phyloP scores from a whole-genome alignment of 129 eudicot species.

The Flaveria robusta region DNA sequence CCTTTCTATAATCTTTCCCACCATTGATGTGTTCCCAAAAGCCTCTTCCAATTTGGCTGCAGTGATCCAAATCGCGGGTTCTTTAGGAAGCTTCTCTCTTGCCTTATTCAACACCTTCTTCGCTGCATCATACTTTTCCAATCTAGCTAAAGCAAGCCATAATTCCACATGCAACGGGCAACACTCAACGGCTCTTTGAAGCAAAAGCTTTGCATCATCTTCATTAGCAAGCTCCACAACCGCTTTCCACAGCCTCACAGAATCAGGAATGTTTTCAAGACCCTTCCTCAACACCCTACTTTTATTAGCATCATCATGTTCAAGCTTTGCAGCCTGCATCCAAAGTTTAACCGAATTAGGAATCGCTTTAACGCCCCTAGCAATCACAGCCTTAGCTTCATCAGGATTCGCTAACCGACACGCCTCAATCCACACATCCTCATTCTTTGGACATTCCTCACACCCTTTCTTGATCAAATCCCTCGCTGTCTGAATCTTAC shows the following conservation, averaged over 20 bases:
- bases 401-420: slow-evolving; percentile 67
- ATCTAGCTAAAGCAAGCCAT: slow-evolving; percentile 90
- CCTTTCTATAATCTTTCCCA: slow-evolving; percentile 84
- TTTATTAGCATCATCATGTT: slow-evolving; percentile 69
- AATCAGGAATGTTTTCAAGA: slow-evolving; percentile 86
- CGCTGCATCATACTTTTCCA: slow-evolving; percentile 81
- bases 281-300: slow-evolving; percentile 87
- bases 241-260: slow-evolving; percentile 95
- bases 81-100: slow-evolving; percentile 82
- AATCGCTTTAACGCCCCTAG: slow-evolving; percentile 78
- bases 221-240: slow-evolving; percentile 91
- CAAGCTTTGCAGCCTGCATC: slow-evolving; percentile 85
- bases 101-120: slow-evolving; percentile 86
- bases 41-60: slow-evolving; percentile 94
- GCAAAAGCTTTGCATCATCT: slow-evolving; percentile 78
- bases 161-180: slow-evolving; percentile 90
- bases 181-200: slow-evolving; percentile 87
- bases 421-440: slow-evolving; percentile 96
- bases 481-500: slow-evolving; percentile 72
- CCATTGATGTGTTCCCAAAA: slow-evolving; percentile 70
- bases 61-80: slow-evolving; percentile 92
- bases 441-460: slow-evolving; percentile 90
- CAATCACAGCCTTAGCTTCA: slow-evolving; percentile 95
- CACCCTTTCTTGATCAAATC: slow-evolving; percentile 73
- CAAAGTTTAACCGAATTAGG: slow-evolving; percentile 92